These are phyloP conservation scores for Schizothecium vesticola DNA, from an alignment of 495 filamentous ascomycete species.

Conservation along the genomic window DNA sequence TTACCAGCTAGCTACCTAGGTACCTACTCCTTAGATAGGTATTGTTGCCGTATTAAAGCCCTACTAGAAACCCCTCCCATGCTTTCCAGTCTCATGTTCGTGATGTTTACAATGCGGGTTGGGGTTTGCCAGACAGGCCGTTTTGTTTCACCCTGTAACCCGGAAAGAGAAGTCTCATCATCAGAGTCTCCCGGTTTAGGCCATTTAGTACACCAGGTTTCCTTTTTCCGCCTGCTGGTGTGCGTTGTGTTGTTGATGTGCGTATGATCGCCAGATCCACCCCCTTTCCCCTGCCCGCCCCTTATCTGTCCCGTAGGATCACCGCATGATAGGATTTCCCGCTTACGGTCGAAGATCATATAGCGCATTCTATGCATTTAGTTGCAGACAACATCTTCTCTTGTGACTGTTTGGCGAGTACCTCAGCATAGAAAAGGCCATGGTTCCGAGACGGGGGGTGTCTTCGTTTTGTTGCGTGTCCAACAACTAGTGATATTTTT, in stretches of 20 bases:
- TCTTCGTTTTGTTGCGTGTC: too few relatives aligned
- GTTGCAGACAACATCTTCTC: neutral
- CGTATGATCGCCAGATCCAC: neutral
- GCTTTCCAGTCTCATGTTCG: too few relatives aligned
- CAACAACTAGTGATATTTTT: too few relatives aligned
- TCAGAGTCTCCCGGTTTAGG: neutral
- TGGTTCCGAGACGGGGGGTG: neutral
- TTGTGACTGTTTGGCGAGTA: neutral
- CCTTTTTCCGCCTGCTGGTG: neutral
- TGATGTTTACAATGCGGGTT: too few relatives aligned
- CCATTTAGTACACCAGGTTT: neutral
- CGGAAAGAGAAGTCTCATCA: too few relatives aligned
- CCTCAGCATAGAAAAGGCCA: too few relatives aligned
- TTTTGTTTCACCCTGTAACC: neutral
- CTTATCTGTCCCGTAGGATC: neutral
- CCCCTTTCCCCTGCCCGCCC: neutral
- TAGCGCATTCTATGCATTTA: neutral
- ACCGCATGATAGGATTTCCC: neutral
- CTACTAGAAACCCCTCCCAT: too few relatives aligned
- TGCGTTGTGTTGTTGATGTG: neutral
- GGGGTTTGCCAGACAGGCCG: neutral
- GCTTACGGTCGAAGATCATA: neutral
- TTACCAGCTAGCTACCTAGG: too few relatives aligned
- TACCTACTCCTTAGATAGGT: too few relatives aligned
- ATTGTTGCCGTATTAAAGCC: too few relatives aligned